Conservation (phyloP, 2,329 filamentous ascomycete genomes). For the Sclerotinia spermophila region DNA sequence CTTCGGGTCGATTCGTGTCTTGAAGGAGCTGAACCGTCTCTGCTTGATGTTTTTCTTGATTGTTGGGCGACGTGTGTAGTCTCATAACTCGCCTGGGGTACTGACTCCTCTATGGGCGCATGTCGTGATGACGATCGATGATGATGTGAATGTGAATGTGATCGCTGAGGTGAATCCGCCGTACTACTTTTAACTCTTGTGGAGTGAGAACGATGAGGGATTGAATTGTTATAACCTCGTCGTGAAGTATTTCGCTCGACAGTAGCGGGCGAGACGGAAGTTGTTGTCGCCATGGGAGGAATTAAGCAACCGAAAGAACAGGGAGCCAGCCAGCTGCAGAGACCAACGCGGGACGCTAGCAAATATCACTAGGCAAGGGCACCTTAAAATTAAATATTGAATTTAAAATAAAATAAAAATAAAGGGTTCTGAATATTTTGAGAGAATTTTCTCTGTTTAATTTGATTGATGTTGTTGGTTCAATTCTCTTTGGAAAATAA, state of each 20-base stretch:
- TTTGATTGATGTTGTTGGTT: neutral
- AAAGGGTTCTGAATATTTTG: neutral
- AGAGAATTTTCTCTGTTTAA: neutral
- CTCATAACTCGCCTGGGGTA: constrained; percentile 68
- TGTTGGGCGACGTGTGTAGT: constrained; percentile 57
- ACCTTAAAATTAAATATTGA: neutral
- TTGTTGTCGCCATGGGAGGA: constrained; percentile 30
- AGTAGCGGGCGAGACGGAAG: constrained; percentile 28
- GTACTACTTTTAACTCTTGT: constrained; percentile 27
- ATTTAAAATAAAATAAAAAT: no score
- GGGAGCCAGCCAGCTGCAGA: constrained; percentile 23
- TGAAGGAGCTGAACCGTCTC: constrained; percentile 31
- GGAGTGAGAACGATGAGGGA: constrained; percentile 33
- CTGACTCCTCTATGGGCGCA: constrained; percentile 41
- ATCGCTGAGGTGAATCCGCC: constrained; percentile 28
- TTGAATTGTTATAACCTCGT: constrained; percentile 32
- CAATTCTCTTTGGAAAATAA: neutral
- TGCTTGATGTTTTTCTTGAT: constrained; percentile 34
- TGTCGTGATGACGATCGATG: constrained; percentile 42
- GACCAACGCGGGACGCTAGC: constrained; percentile 11
- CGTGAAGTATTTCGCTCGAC: constrained; percentile 28
- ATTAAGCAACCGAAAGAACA: constrained; percentile 17
- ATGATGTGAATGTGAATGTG: constrained; percentile 29
- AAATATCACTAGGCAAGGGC: constrained; percentile 11
- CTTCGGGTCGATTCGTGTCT: constrained; percentile 33